phyloP scores from a whole-genome alignment of 2,329 filamentous ascomycete species.

The Colletotrichum falcatum region DNA sequence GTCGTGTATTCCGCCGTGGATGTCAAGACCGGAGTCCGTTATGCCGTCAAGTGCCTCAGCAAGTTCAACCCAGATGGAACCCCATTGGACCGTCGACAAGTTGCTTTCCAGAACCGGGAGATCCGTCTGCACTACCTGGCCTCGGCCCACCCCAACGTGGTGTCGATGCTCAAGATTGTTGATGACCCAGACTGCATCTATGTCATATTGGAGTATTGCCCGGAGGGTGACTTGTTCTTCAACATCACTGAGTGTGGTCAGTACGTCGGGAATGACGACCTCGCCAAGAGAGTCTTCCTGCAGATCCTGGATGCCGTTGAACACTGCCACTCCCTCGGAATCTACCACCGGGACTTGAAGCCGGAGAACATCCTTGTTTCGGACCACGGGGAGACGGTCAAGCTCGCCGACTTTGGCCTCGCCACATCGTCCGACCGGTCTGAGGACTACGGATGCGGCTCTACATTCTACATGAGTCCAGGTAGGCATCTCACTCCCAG shows the following conservation, averaged over 20 bases:
- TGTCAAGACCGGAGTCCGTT: slow-evolving; percentile 82
- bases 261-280: slow-evolving; percentile 91
- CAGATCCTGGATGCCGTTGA: slow-evolving; percentile 97
- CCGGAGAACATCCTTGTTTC: slow-evolving; percentile 97
- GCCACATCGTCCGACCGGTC: slow-evolving; percentile 87
- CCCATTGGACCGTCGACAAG: slow-evolving; percentile 84
- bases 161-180: slow-evolving; percentile 93
- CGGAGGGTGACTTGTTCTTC: slow-evolving; percentile 95
- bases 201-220: slow-evolving; percentile 96
- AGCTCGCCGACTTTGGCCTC: slow-evolving; percentile 96
- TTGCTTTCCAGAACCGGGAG: slow-evolving; percentile 91
- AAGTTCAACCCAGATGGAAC: slow-evolving; percentile 81
- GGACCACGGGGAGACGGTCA: slow-evolving; percentile 88
- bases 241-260: slow-evolving; percentile 97
- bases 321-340: slow-evolving; percentile 91
- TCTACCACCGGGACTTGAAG: slow-evolving; percentile 98
- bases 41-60: slow-evolving; percentile 97
- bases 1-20: slow-evolving; percentile 94
- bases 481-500: slow-evolving; percentile 68
- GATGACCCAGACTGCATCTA: slow-evolving; percentile 93
- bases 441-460: slow-evolving; percentile 96
- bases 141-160: slow-evolving; percentile 90
- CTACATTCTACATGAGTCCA: slow-evolving; percentile 99
- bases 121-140: slow-evolving; percentile 92
- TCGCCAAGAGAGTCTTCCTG: slow-evolving; percentile 89